These are phyloP conservation scores for Daldinia bambusicola DNA, from an alignment of 495 filamentous ascomycete species.

Conservation along the genomic window DNA sequence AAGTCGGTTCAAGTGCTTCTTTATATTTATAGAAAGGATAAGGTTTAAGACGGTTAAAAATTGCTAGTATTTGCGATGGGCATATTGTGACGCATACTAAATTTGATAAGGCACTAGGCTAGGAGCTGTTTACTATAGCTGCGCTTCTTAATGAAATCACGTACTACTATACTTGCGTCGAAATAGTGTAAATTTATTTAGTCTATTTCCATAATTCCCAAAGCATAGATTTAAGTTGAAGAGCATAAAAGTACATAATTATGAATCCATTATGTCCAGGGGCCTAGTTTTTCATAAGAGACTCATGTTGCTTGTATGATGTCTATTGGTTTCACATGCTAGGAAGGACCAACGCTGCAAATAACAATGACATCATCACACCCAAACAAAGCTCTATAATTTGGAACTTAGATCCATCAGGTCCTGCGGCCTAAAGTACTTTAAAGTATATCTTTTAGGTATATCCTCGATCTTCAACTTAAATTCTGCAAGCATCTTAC, in stretches of 20 bases:
- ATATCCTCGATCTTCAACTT: slow-evolving; percentile 19
- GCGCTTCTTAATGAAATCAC: too few relatives aligned
- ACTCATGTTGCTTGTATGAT: background rate
- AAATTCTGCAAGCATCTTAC: background rate
- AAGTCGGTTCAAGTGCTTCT: too few relatives aligned
- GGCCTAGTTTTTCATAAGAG: too few relatives aligned
- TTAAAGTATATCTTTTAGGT: background rate
- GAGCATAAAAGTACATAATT: background rate
- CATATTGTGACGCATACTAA: too few relatives aligned
- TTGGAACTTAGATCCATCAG: background rate
- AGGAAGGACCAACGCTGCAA: slow-evolving; percentile 10
- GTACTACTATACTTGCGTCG: too few relatives aligned
- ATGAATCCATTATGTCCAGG: too few relatives aligned
- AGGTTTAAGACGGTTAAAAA: too few relatives aligned
- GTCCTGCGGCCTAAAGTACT: too few relatives aligned
- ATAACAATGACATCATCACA: slow-evolving; percentile 35
- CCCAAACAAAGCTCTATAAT: background rate
- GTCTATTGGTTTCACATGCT: slow-evolving; percentile 26
- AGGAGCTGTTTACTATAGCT: too few relatives aligned
- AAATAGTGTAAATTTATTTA: background rate
- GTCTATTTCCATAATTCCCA: background rate
- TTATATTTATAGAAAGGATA: too few relatives aligned
- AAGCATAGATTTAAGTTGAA: background rate
- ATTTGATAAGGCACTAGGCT: too few relatives aligned
- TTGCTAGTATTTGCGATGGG: too few relatives aligned